Conservation (phyloP, 306 rosid genomes). For the Erythrophleum fordii region DNA sequence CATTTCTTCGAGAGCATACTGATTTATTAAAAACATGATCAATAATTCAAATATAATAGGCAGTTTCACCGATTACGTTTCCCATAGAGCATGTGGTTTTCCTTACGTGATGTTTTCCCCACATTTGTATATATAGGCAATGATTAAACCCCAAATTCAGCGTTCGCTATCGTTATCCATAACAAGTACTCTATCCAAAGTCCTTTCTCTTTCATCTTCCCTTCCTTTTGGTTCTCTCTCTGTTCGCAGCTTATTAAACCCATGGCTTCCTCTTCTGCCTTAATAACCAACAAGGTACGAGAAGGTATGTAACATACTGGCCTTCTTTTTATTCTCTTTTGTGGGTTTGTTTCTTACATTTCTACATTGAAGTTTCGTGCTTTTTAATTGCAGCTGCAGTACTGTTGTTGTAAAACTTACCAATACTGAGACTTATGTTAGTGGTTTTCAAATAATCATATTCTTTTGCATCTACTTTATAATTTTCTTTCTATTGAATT, state of each 20-base stretch:
- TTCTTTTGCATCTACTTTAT: no score
- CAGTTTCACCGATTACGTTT: background rate
- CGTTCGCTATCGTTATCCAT: background rate
- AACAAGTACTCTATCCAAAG: background rate
- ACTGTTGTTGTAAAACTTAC: no score
- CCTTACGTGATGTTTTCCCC: background rate
- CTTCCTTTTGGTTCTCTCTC: background rate
- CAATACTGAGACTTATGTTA: no score
- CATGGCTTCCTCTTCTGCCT: constrained; percentile 21
- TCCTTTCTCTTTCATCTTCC: background rate
- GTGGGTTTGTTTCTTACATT: no score
- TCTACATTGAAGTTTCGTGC: no score
- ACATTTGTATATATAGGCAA: background rate
- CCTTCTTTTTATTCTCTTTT: background rate
- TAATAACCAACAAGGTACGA: background rate
- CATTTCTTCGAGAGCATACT: background rate
- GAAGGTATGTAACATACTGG: background rate
- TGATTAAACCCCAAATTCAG: background rate
- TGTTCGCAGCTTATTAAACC: background rate
- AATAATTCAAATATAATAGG: background rate
- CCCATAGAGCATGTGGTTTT: background rate
- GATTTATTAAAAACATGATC: no score
- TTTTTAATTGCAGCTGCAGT: no score
- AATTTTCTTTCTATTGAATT: no score
- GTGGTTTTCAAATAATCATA: no score